These are phyloP conservation scores for Nannochloris sp. DNA, from an alignment of 139 green algal species.

Conservation along the genomic window DNA sequence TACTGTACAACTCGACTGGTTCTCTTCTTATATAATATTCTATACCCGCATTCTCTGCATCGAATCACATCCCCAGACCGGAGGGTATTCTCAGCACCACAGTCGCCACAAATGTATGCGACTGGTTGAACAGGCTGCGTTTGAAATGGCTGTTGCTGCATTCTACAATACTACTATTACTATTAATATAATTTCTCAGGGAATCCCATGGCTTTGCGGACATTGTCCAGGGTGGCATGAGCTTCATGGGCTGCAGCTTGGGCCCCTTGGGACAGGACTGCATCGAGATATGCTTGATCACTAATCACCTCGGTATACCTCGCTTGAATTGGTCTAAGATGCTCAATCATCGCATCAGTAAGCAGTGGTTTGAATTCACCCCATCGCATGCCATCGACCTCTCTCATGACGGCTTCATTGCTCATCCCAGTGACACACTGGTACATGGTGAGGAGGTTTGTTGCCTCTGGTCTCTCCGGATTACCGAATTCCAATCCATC, in stretches of 20 bases:
- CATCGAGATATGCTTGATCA: constrained; percentile 38
- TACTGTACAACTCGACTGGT: constrained; percentile 90
- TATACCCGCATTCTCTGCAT: constrained; percentile 90
- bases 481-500: constrained; percentile 80
- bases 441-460: constrained; percentile 96
- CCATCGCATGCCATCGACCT: constrained; percentile 74
- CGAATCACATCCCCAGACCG: constrained; percentile 86
- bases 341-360: constrained; percentile 84
- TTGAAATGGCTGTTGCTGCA: too few relatives aligned
- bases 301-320: constrained; percentile 35
- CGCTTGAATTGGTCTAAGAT: constrained; percentile 82
- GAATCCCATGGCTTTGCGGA: constrained; percentile 34
- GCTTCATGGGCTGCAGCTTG: constrained; percentile 14
- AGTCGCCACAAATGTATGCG: constrained; percentile 81
- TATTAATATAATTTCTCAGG: constrained; percentile 7
- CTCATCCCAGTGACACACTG: constrained; percentile 66
- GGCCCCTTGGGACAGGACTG: constrained; percentile 23
- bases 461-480: constrained; percentile 81
- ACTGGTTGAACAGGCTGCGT: constrained; percentile 18
- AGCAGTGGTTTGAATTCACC: constrained; percentile 92
- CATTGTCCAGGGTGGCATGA: constrained; percentile 25
- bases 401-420: constrained; percentile 52
- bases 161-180: too few relatives aligned
- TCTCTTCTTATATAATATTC: constrained; percentile 99
- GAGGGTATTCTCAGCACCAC: constrained; percentile 75